Base-by-base conservation (phyloP, 176 grass and related monocot genomes). In the Oryza brachyantha region DNA sequence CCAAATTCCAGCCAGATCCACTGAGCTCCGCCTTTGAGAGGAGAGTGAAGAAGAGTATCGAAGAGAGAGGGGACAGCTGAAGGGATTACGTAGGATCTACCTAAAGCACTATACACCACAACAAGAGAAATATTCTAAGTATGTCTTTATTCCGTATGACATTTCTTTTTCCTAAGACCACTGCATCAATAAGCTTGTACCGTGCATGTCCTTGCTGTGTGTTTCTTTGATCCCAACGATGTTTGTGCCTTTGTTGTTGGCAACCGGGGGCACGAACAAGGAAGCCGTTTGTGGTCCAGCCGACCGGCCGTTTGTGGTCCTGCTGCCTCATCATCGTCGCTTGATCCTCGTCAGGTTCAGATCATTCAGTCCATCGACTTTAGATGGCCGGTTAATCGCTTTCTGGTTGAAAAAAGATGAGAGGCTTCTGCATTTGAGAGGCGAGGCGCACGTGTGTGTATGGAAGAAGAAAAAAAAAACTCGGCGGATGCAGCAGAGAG, bases 201-300 rank as follows among this genome's bases (percentile, higher is more conserved):
- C n/a, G n/a, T n/a, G n/a, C n/a, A n/a, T 19, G 3, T 16, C 31
- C 5, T 37, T 38, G 22, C 38, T 26, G 13, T 27, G 22, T 69
- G 19, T 42, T 25, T 8, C 22, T 9, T 8, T 1, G 16, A 9
- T 13, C 8, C 38, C 22, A 39, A 42, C 27, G 42, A 72, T 21
- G 14, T 10, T 55, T 55, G 42, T 48, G 42, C 24, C 27, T 72
- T 72, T 31, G 27, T 38, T 50, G 42, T 11, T 29, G 17, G 12
- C 5, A 10, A n/a, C 32, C 19, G 10, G 32, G 21, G n/a, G 39
- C n/a, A n/a, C 72, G 34, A 19, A 13, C 45, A 5, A 41, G 32
- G 35, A 75, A 40, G 54, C 5, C 22, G 54, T 40, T 75, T 76
- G 73, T 76, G 55, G 73, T 29, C 73, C 73, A 62, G 73, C 55